Conservation (phyloP, 495 filamentous ascomycete species). For the Glarea lozoyensis region DNA sequence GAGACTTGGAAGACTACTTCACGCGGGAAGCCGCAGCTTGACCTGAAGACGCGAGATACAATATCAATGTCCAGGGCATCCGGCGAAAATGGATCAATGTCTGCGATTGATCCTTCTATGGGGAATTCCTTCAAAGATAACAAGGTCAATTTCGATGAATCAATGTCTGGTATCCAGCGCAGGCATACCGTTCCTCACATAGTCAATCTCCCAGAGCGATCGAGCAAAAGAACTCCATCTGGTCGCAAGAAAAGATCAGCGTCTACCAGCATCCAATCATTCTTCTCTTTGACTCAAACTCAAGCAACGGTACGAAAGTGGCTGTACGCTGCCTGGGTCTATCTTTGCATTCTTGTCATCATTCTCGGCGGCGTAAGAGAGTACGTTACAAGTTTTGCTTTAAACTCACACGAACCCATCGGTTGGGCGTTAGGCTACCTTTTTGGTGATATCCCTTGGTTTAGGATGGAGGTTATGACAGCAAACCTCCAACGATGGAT, state of each 20-base stretch:
- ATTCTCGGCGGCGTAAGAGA: constrained; percentile 63
- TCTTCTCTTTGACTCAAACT: constrained; percentile 67
- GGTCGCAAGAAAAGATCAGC: constrained; percentile 59
- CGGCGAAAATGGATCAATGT: constrained; percentile 7
- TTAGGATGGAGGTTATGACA: constrained; percentile 56
- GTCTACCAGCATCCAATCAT: constrained; percentile 58
- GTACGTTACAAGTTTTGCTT: constrained; percentile 55
- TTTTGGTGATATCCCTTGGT: constrained; percentile 65
- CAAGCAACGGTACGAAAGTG: constrained; percentile 73
- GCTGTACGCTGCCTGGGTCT: constrained; percentile 74
- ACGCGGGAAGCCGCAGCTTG: neutral
- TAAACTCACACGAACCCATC: constrained; percentile 69
- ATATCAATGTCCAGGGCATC: neutral
- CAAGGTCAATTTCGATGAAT: neutral
- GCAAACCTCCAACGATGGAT: constrained; percentile 69
- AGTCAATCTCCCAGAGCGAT: neutral
- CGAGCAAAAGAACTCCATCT: constrained; percentile 39
- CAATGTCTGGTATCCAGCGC: constrained; percentile 2
- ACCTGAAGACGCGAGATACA: constrained; percentile 4
- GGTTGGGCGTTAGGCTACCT: constrained; percentile 90
- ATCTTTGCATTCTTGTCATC: constrained; percentile 50
- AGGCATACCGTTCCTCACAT: constrained; percentile 19
- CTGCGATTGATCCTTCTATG: constrained; percentile 12
- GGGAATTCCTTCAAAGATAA: constrained; percentile 1
- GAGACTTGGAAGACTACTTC: neutral